phyloP scores from a whole-genome alignment of 306 rosid species.

The Lagenaria siceraria region DNA sequence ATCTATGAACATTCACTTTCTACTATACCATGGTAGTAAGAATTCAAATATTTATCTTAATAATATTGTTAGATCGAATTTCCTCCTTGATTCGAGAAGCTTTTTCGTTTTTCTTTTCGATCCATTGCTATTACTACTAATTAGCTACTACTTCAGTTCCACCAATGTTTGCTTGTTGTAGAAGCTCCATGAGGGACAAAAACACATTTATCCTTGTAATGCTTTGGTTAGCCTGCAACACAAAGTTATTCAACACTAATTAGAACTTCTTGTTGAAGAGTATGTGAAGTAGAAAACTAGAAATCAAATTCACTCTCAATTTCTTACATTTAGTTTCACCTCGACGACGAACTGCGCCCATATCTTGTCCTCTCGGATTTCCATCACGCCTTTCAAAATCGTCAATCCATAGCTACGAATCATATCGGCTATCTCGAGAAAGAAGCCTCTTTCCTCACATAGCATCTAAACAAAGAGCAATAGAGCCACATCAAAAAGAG shows the following conservation, averaged over 20 bases:
- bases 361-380: constrained; percentile 42
- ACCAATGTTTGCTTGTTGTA: constrained; percentile 28
- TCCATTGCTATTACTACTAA: constrained; percentile 19
- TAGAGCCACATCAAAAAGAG: neutral
- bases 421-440: constrained; percentile 66
- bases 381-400: constrained; percentile 72
- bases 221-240: constrained; percentile 40
- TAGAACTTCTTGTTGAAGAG: neutral
- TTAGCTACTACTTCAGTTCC: constrained; percentile 26
- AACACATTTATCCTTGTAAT: constrained; percentile 63
- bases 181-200: constrained; percentile 58
- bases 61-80: neutral
- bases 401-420: constrained; percentile 56
- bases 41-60: neutral
- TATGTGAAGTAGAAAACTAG: neutral
- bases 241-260: neutral
- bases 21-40: neutral
- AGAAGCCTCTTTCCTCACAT: constrained; percentile 60
- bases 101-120: neutral
- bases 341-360: constrained; percentile 73
- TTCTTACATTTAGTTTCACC: constrained; percentile 31
- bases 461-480: constrained; percentile 45
- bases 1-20: neutral
- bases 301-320: neutral
- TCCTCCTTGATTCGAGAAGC: constrained; percentile 10